Base-by-base conservation (phyloP, 768 basidiomycete species). In the Russula foetens region DNA sequence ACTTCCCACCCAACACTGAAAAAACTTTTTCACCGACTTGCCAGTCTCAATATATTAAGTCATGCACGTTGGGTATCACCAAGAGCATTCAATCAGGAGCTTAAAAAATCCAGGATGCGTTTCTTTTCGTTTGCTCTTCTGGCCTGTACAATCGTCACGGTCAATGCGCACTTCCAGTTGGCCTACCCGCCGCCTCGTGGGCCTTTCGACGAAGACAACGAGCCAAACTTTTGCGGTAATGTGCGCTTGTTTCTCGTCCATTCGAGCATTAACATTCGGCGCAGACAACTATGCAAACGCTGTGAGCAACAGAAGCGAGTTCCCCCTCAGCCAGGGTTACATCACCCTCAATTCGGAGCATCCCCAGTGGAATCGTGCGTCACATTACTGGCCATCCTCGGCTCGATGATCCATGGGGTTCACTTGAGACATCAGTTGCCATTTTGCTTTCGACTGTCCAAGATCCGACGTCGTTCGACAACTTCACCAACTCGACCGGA, bases 81-180 rank as follows among this genome's bases (percentile, higher is more conserved):
- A 3, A 41, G 12, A 12, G 17, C 17, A 41, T 41, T 51, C 21
- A 3, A 23, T 21, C 8, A 28, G 21, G 14, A 33, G 3, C 35
- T 59, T 26, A 11, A 33, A 54, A 24, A 54, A 24, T 48, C 56
- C 19, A 60, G 8, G 49, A 79, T 80, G 77, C 70, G 60, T 60
- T 63, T 75, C 66, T 24, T 73, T 29, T 60, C 72, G 59, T 49
- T 77, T 48, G 43, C 73, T 58, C 35, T 80, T 58, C 58, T 82
- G 28, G 68, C 72, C 39, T 66, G 71, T 38, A 70, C 81, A 24
- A 72, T 75, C 15, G 67, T 78, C 35, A 70, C 74, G 44, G 84
- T 75, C 31, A 75, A 74, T 50, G 90, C 89, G 8, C 92, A 95
- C 72, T 94, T 93, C 74, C 85, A 87, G 65, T 76, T 93, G 45